Base-by-base conservation (phyloP, 1,139 yeast genomes). In the Geotrichum histeridarum region DNA sequence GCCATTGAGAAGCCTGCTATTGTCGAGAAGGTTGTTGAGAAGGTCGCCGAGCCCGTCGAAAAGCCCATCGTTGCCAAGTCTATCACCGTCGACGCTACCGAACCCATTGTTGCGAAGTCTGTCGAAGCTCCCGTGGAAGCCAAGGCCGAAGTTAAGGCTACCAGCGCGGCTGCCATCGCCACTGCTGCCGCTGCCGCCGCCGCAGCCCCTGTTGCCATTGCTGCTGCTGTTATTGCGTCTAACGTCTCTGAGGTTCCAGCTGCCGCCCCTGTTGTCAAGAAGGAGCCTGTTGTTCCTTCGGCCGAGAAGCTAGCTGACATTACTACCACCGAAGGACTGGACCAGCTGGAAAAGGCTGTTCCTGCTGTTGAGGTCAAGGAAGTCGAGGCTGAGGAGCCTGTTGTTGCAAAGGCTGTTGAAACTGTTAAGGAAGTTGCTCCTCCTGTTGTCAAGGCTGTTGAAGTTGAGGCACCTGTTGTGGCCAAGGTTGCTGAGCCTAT, bases 381-480 rank as follows among this genome's bases (percentile, higher is more conserved):
- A 4, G 31, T 8, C 4, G 31, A 11, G 4, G 17, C 43, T 37
- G 32, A 30, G 38, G 44, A 14, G 9, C 18, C 46, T 32, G 22
- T 12, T 32, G 39, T 11, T 8, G 53, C 22, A 27, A 11, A 27
- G 44, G 45, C 22, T 6, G 39, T 47, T 22, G 49, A 52, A 17
- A 14, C 53, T 18, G 49, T 33, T 18, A 36, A 15, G 22, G 33
- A 46, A 14, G 39, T 35, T 41, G 17, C n/a, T 12, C 42, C 51
- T n/a, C 37, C 33, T 42, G 42, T 42, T 15, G 52, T 33, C 22
- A 36, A 15, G 22, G 36, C 47, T 12, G 39, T 27, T n/a, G 33
- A 46, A 14, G 39, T 35, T 41, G 17, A n/a, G 18, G 35, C 51
- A 9, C 37, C 33, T 42, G 42, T 42, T 15, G 52, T 35, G 15